Evolutionary conservation across 2,329 filamentous ascomycete species (phyloP).

Genomic region (Alternaria gaisen): DNA sequence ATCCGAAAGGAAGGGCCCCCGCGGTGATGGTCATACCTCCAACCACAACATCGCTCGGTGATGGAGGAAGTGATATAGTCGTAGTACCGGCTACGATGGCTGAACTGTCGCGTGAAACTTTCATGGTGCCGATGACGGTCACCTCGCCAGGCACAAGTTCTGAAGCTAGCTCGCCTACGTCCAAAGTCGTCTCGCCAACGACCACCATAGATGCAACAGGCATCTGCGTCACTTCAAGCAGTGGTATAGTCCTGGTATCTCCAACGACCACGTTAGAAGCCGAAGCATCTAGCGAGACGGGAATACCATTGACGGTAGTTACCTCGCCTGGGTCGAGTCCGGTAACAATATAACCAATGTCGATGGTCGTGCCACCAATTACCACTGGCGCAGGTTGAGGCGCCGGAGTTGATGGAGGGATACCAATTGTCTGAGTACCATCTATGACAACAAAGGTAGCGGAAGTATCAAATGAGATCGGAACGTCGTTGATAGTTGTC

Average conservation of each 20-base stretch:
- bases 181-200: background rate
- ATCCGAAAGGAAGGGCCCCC: background rate
- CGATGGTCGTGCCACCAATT: background rate
- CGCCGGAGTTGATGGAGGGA: background rate
- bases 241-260: background rate
- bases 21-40: background rate
- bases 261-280: background rate
- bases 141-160: background rate
- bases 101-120: background rate
- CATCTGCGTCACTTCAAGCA: background rate
- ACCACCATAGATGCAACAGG: background rate
- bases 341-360: background rate
- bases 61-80: background rate
- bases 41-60: background rate
- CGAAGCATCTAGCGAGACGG: background rate
- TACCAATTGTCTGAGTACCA: background rate
- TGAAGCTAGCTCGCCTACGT: background rate
- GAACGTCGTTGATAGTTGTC: background rate
- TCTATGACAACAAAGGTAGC: slow-evolving; percentile 1
- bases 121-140: background rate
- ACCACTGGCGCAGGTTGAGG: background rate
- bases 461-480: slow-evolving; percentile 1
- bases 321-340: background rate
- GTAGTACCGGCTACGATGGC: background rate
- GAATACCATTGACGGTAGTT: background rate